Conservation (phyloP, 106 monocot genomes). For the Agapanthus africanus region DNA sequence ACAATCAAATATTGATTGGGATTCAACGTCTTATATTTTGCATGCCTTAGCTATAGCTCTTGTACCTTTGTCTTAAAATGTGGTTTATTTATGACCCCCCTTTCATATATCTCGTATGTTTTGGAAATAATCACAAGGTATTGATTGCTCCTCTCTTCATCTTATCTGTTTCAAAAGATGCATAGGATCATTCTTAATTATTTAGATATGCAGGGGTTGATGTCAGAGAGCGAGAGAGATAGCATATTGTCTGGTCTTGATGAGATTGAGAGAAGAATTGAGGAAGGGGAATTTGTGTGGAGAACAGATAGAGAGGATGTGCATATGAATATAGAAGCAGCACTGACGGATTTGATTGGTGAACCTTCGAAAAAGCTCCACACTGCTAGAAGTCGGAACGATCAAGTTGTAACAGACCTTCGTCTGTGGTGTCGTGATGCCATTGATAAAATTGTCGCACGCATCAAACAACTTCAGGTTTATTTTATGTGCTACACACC, state of each 20-base stretch:
- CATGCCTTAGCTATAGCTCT: too few species aligned
- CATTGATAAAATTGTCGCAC: conserved; percentile 54
- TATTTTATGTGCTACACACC: conserved; percentile 31
- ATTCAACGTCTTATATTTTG: too few species aligned
- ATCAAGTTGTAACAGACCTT: conserved; percentile 89
- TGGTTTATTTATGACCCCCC: background rate
- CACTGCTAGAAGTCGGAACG: conserved; percentile 94
- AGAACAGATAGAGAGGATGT: conserved; percentile 90
- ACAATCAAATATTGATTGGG: too few species aligned
- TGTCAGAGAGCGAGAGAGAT: conserved; percentile 54
- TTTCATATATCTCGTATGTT: background rate
- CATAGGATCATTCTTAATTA: background rate
- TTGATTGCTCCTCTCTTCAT: background rate
- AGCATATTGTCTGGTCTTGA: conserved; percentile 77
- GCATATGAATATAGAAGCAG: conserved; percentile 99
- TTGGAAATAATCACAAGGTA: too few species aligned
- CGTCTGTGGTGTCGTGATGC: conserved; percentile 94
- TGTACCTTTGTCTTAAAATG: background rate
- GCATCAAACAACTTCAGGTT: conserved; percentile 77
- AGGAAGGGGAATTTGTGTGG: conserved; percentile 75
- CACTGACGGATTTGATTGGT: conserved; percentile 77
- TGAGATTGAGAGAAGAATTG: conserved; percentile 66
- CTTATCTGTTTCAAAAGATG: background rate
- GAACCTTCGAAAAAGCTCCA: conserved; percentile 98
- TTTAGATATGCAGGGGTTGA: conserved; percentile 48